Conservation (phyloP, 805 yeast species). For the Kuraishia hungarica region DNA sequence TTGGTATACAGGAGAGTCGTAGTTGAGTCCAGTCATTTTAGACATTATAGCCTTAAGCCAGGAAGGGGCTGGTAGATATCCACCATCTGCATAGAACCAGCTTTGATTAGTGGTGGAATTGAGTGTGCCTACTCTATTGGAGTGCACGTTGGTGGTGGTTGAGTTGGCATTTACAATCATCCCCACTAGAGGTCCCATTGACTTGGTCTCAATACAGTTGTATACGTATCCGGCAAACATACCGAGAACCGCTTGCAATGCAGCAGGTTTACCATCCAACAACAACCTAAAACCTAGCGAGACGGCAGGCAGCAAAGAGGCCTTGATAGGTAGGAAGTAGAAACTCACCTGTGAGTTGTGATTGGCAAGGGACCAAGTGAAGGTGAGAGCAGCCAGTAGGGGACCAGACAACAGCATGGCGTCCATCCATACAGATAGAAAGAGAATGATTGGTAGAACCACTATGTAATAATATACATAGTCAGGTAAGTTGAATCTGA, state of each 20-base stretch:
- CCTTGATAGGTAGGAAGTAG: slow-evolving; percentile 43
- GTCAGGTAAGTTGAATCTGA: slow-evolving; percentile 39
- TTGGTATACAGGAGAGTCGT: slow-evolving; percentile 18
- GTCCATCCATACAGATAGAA: slow-evolving; percentile 18
- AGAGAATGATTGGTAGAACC: slow-evolving; percentile 37
- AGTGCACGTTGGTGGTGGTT: slow-evolving; percentile 10
- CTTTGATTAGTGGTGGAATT: slow-evolving; percentile 11
- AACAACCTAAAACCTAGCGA: slow-evolving; percentile 34
- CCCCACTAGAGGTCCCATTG: slow-evolving; percentile 38
- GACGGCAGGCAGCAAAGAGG: slow-evolving; percentile 42
- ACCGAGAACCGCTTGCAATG: slow-evolving; percentile 38
- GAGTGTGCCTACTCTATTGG: slow-evolving; percentile 22
- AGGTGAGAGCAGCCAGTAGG: slow-evolving; percentile 46
- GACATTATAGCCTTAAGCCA: slow-evolving; percentile 27
- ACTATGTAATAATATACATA: slow-evolving; percentile 45
- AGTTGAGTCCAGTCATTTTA: slow-evolving; percentile 21
- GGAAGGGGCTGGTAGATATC: slow-evolving; percentile 47
- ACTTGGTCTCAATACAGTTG: slow-evolving; percentile 52
- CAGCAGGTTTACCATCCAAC: slow-evolving; percentile 31
- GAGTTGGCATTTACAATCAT: slow-evolving; percentile 14
- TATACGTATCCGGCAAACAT: slow-evolving; percentile 49
- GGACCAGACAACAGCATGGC: slow-evolving; percentile 24
- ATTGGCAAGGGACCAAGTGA: slow-evolving; percentile 52
- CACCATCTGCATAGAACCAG: slow-evolving; percentile 40
- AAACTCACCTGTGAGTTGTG: slow-evolving; percentile 46